phyloP scores from a whole-genome alignment of 1,284 basidiomycete species.

The Ganoderma meredithae region DNA sequence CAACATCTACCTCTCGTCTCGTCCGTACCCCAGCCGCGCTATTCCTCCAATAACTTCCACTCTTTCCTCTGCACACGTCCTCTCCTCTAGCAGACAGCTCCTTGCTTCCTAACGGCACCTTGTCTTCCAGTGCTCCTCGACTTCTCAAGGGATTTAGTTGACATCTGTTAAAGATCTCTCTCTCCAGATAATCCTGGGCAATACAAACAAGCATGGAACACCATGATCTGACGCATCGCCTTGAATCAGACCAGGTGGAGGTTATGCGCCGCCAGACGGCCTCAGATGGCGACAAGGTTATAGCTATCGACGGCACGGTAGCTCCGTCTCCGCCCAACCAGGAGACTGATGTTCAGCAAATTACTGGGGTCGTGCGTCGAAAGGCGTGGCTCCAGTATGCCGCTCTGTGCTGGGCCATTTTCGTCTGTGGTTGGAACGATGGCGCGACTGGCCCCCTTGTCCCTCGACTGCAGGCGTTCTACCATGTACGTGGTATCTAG shows the following conservation, averaged over 20 bases:
- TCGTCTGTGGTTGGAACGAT: slow-evolving; percentile 68
- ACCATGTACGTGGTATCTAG: slow-evolving; percentile 46
- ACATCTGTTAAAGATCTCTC: background rate
- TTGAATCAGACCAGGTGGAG: background rate
- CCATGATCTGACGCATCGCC: background rate
- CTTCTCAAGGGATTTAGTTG: background rate
- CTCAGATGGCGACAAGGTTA: background rate
- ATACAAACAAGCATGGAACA: background rate
- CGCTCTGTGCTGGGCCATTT: slow-evolving; percentile 50
- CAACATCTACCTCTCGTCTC: background rate
- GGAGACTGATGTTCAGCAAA: background rate
- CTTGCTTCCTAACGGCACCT: no score
- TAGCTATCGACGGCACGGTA: background rate
- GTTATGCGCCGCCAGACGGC: background rate
- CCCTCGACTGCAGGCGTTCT: slow-evolving; percentile 63
- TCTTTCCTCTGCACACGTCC: background rate
- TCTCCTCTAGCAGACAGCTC: no score
- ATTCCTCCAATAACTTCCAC: background rate
- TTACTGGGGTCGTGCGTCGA: slow-evolving; percentile 29
- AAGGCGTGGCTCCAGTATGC: slow-evolving; percentile 45
- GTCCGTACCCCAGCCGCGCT: no score
- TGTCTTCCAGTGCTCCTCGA: background rate
- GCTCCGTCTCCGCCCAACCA: background rate
- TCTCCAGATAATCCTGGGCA: background rate
- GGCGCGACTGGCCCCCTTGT: slow-evolving; percentile 66